Evolutionary conservation across 2,329 filamentous ascomycete genomes (phyloP), one percentile per base, ranked within the genome.

Genomic region (Phaeophleospora eucalypticola): DNA sequence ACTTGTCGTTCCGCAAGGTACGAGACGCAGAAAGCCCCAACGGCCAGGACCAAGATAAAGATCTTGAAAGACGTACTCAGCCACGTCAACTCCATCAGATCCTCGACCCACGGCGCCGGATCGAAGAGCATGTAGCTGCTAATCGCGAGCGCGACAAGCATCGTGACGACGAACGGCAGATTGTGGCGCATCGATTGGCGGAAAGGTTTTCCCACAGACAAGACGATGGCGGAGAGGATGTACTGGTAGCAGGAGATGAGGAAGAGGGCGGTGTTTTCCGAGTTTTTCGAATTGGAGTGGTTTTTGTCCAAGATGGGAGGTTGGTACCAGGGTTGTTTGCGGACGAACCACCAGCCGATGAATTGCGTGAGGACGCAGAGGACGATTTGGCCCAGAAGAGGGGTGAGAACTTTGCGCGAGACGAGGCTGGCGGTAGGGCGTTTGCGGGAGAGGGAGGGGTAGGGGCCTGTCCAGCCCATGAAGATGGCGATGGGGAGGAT

Each of bases 401-500:
- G 91, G 0, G 84, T 88, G 39, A 98, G 76, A 2, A 98, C 88
- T 67, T 98, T 98, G 45, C 89, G 80, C 1, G 87, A 94, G 1
- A 98, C 91, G 4, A 98, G 79, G 59, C 91, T 87, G 14, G 93
- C 90, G 0, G 89, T 97, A 3, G 93, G 93, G 29, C 89, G 79
- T 68, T 97, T 98, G 48, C 79, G 81, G 58, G 82, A 86, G 12
- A 98, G 79, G 32, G 78, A 74, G 2, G 83, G 82, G 62, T 85
- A 89, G 1, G 94, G 86, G 4, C 87, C 89, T 18, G 87, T 89
- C 93, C 94, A 97, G 57, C 93, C 90, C 93, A 98, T 98, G 67
- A 97, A 97, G 49, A 98, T 88, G 18, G 93, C 93, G 59, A 98
- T 95, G 3, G 93, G 93, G 2, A 98, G 74, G 62, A 98, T 98